Evolutionary conservation across 2,329 filamentous ascomycete species (phyloP).

Genomic region (Nothomitra cinnamomea): DNA sequence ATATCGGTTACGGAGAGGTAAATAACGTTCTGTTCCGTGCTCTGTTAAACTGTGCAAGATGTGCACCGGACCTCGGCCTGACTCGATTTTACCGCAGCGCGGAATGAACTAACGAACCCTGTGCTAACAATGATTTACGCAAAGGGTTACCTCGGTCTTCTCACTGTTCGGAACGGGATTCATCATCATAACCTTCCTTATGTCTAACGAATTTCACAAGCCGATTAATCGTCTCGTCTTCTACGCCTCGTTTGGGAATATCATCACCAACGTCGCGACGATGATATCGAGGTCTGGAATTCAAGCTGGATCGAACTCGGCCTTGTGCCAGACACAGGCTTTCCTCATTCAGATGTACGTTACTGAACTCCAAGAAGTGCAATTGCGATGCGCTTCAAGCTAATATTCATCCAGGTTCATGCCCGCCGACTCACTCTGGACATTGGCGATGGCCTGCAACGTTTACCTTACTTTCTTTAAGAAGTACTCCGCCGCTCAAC

Average conservation of each 20-base stretch:
- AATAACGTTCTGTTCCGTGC: background rate
- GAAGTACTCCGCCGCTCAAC: constrained; percentile 46
- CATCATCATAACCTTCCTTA: constrained; percentile 53
- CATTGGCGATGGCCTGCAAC: constrained; percentile 67
- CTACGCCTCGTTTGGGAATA: constrained; percentile 67
- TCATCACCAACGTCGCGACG: constrained; percentile 60
- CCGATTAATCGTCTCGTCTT: constrained; percentile 79
- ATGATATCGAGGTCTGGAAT: constrained; percentile 51
- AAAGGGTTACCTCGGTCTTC: constrained; percentile 45
- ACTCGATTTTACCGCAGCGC: too few species aligned
- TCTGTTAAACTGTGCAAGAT: background rate
- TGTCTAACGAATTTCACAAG: constrained; percentile 57
- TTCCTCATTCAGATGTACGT: constrained; percentile 70
- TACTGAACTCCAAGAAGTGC: constrained; percentile 57
- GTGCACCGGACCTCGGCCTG: too few species aligned
- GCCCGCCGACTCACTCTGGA: constrained; percentile 61
- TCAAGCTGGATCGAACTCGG: constrained; percentile 27
- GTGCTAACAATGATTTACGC: background rate
- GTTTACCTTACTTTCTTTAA: constrained; percentile 68
- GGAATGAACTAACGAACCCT: too few species aligned
- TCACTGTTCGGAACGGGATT: constrained; percentile 55
- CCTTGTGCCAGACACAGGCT: constrained; percentile 58
- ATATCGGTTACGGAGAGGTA: constrained; percentile 1
- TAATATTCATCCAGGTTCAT: constrained; percentile 64
- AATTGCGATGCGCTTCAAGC: constrained; percentile 70